Conservation (phyloP, 306 rosid genomes). For the Dicorynia guianensis region DNA sequence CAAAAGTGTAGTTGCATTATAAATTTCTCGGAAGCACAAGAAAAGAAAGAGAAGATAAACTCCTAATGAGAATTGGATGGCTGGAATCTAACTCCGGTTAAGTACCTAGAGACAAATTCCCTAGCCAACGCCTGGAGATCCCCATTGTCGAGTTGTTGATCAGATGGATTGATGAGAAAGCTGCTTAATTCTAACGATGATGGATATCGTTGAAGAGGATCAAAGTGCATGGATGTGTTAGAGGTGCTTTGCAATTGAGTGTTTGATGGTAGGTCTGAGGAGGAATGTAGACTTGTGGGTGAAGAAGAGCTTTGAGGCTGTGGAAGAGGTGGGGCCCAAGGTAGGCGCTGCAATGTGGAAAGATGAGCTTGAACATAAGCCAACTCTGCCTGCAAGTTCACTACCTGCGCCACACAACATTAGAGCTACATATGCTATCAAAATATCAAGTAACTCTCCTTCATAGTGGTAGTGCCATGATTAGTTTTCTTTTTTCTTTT, state of each 20-base stretch:
- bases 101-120: constrained; percentile 66
- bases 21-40: background rate
- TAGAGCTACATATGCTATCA: too few species aligned
- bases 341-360: constrained; percentile 59
- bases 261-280: constrained; percentile 36
- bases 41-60: background rate
- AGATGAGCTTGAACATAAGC: constrained; percentile 81
- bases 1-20: background rate
- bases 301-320: constrained; percentile 33
- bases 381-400: constrained; percentile 83
- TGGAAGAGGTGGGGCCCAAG: constrained; percentile 28
- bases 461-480: too few species aligned
- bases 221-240: constrained; percentile 48
- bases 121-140: constrained; percentile 73
- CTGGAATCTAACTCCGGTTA: constrained; percentile 70
- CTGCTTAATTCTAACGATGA: constrained; percentile 44
- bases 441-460: too few species aligned
- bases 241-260: constrained; percentile 44
- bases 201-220: constrained; percentile 47
- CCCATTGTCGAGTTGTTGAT: constrained; percentile 51
- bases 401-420: constrained; percentile 54
- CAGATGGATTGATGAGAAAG: constrained; percentile 38
- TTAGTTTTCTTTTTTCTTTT: too few species aligned
- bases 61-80: constrained; percentile 52
- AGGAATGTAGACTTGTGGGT: constrained; percentile 41